Percentiles rank a stretch among this genome's conserved stretches.
Conservation (phyloP, 148 eudicot species). For the Beta vulgaris region DNA sequence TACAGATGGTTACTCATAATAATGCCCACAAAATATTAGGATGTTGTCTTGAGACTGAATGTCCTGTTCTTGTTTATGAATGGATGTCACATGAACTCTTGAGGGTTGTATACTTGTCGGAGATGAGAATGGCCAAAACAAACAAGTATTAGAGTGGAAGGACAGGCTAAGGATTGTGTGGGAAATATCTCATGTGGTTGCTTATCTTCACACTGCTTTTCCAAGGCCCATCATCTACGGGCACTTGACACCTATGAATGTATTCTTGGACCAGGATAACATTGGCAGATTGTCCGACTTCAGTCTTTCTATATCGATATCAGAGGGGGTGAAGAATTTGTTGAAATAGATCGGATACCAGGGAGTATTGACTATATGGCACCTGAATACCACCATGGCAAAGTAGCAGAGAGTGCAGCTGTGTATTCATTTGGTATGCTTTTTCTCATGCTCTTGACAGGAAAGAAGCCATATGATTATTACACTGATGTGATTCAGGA, state of each 20-base stretch:
- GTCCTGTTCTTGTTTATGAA: slow-evolving; percentile 11
- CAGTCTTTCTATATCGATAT: no score
- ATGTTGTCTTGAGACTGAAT: slow-evolving; percentile 12
- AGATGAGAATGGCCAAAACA: background rate
- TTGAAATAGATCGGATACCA: no score
- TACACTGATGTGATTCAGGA: no score
- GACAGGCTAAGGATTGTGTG: slow-evolving; percentile 17
- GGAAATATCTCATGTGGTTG: slow-evolving; percentile 4
- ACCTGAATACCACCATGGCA: no score
- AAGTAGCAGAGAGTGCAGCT: no score
- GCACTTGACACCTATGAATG: background rate
- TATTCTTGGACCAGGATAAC: no score
- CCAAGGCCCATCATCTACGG: background rate
- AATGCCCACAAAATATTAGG: slow-evolving; percentile 15
- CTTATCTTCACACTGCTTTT: slow-evolving; percentile 11
- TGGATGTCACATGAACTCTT: background rate
- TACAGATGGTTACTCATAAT: background rate
- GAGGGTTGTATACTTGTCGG: background rate
- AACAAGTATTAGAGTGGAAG: background rate
- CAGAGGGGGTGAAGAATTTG: no score
- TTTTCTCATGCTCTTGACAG: no score
- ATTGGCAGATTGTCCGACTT: no score
- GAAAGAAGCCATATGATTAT: no score
- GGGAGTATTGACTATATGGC: no score
- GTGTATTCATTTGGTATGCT: no score